Percentiles rank a stretch among this genome's conserved stretches.
These are phyloP conservation scores for Clarireedia homoeocarpa DNA, from an alignment of 2,329 filamentous ascomycete genomes.

Conservation along the genomic window DNA sequence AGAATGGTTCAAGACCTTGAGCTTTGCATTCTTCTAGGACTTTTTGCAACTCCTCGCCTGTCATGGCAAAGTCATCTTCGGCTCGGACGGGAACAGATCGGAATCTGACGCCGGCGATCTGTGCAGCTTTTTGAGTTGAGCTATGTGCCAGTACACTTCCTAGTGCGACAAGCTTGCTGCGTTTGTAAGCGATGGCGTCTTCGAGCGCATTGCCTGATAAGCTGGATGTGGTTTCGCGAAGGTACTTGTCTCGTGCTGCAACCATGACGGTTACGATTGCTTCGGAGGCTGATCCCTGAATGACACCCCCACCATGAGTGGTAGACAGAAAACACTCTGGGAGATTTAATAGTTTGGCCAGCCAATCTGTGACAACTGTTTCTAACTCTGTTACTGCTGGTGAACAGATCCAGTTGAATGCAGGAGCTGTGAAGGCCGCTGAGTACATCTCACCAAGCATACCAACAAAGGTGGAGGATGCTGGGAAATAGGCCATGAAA, in stretches of 20 bases:
- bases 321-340: constrained; percentile 68
- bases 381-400: constrained; percentile 90
- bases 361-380: constrained; percentile 88
- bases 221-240: constrained; percentile 50
- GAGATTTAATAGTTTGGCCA: constrained; percentile 67
- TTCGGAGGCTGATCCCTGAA: constrained; percentile 86
- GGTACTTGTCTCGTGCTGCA: constrained; percentile 74
- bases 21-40: constrained; percentile 58
- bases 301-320: constrained; percentile 77
- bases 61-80: constrained; percentile 62
- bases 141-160: constrained; percentile 76
- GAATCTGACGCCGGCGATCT: constrained; percentile 79
- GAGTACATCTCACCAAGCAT: constrained; percentile 92
- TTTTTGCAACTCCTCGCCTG: constrained; percentile 50
- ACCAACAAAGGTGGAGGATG: constrained; percentile 70
- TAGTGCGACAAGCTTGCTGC: constrained; percentile 70
- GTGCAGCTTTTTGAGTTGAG: constrained; percentile 78
- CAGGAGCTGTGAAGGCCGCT: constrained; percentile 78
- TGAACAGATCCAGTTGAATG: constrained; percentile 96
- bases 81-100: constrained; percentile 56
- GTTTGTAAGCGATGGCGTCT: constrained; percentile 58
- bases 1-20: constrained; percentile 76
- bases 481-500: constrained; percentile 95
- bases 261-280: constrained; percentile 81
- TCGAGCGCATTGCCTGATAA: constrained; percentile 52